Percentiles rank a stretch among this genome's conserved stretches.
Evolutionary conservation across 345 rosid species (phyloP).

Genomic region (Nephelium lappaceum): DNA sequence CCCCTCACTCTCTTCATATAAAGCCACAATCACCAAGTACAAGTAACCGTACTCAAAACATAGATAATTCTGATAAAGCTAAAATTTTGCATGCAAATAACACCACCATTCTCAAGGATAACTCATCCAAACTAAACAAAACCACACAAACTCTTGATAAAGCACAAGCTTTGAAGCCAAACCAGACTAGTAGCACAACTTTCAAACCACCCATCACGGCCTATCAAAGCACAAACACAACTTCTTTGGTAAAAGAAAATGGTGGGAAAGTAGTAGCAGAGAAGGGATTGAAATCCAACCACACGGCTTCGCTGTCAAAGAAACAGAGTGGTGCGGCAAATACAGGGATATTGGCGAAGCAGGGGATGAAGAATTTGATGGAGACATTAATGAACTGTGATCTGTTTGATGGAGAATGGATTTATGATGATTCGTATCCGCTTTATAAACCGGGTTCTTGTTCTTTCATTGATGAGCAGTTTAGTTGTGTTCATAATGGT

Average conservation of each 20-base stretch:
- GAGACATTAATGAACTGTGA: slow-evolving; percentile 65
- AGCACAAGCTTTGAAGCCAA: slow-evolving; percentile 30
- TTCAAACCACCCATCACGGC: neutral
- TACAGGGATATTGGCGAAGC: slow-evolving; percentile 31
- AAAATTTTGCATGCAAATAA: slow-evolving; percentile 21
- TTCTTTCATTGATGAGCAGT: slow-evolving; percentile 79
- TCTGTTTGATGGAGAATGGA: slow-evolving; percentile 87
- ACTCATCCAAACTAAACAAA: slow-evolving; percentile 14
- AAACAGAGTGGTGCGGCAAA: slow-evolving; percentile 42
- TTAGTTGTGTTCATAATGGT: slow-evolving; percentile 74
- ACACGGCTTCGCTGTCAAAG: slow-evolving; percentile 36
- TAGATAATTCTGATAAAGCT: neutral
- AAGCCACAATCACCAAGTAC: slow-evolving; percentile 19
- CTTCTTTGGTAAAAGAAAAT: slow-evolving; percentile 15
- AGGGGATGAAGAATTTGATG: slow-evolving; percentile 44
- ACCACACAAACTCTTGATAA: slow-evolving; percentile 20
- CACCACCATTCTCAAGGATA: slow-evolving; percentile 12
- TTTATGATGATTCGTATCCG: slow-evolving; percentile 86
- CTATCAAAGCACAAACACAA: neutral
- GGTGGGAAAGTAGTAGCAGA: slow-evolving; percentile 27
- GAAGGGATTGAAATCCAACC: slow-evolving; percentile 38
- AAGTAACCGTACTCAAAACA: slow-evolving; percentile 26
- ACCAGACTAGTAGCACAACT: slow-evolving; percentile 24
- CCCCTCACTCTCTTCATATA: slow-evolving; percentile 16
- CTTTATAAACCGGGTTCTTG: slow-evolving; percentile 91